phyloP scores from a whole-genome alignment of 2,329 filamentous ascomycete species.

The Pestalotiopsis sp. region DNA sequence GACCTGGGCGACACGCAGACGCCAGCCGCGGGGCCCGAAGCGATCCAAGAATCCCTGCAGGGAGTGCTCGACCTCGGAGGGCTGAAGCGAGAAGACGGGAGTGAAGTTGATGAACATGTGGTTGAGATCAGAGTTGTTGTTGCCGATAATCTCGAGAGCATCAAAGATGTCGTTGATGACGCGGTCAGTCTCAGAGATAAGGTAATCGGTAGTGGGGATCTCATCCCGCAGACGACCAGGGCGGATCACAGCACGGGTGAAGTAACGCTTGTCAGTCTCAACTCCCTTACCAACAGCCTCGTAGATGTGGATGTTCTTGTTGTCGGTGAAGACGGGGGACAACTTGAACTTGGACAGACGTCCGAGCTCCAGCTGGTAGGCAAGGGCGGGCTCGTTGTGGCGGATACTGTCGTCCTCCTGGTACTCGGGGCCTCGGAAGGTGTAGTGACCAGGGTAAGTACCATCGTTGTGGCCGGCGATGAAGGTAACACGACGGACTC shows the following conservation, averaged over 20 bases:
- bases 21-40: constrained; percentile 93
- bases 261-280: constrained; percentile 97
- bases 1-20: constrained; percentile 92
- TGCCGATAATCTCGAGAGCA: constrained; percentile 96
- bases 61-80: constrained; percentile 87
- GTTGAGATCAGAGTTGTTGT: constrained; percentile 99
- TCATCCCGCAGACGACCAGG: constrained; percentile 94
- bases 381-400: constrained; percentile 93
- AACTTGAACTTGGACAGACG: constrained; percentile 97
- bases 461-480: constrained; percentile 95
- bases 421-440: constrained; percentile 91
- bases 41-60: constrained; percentile 95
- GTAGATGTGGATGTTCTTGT: constrained; percentile 99
- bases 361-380: constrained; percentile 96
- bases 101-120: constrained; percentile 99
- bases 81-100: constrained; percentile 89
- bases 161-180: constrained; percentile 98
- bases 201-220: constrained; percentile 97
- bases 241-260: constrained; percentile 92
- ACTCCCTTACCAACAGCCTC: constrained; percentile 93
- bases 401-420: constrained; percentile 93
- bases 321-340: constrained; percentile 97
- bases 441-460: constrained; percentile 95
- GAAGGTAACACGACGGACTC: constrained; percentile 90
- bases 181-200: constrained; percentile 95